Evolutionary conservation across 1,139 yeast species (phyloP), one percentile per base, ranked within the genome.

Genomic region (Yamadazyma sp.): DNA sequence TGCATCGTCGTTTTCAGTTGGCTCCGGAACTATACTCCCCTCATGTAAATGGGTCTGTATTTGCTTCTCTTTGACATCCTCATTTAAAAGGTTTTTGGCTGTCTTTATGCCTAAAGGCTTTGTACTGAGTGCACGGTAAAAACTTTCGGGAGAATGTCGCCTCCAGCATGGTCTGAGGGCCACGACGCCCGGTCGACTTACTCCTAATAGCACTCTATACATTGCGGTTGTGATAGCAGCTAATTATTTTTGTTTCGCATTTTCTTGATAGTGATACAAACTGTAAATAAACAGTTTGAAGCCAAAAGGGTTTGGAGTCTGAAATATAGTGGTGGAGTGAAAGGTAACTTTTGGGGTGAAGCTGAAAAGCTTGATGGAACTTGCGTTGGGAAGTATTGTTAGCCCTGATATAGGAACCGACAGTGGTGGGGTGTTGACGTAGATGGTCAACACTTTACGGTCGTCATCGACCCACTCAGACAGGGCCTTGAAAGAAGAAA

Each of bases 391-490:
- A n/a, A 41, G 3, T 9, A 41, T 21, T 1, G 37, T 39, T 8
- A 39, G 17, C 6, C 35, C 39, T 9, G 33, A 17, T 12, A 33
- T 14, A 6, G 6, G 26, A 11, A 23, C 26, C 13, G 26, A 11
- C 5, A 15, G 10, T 9, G 15, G n/a, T 12, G 15, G 5, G 17
- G 7, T 4, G n/a, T 13, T 17, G 8, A 39, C n/a, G 14, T 36
- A 21, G 9, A 36, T 25, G 9, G 17, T 26, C 7, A 40, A 18
- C 16, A 29, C 39, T 26, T 23, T 36, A 7, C 44, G 23, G n/a
- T 14, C 26, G 22, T 41, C 44, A 23, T 40, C 36, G 11, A 20
- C 21, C 40, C 45, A 29, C 13, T 37, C 42, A 12, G 20, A 24
- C 18, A 16, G 29, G 23, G 18, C 16, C 8, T 34, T 21, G 20